phyloP scores from a whole-genome alignment of 305 asterid species.

The Striga hermonthica region DNA sequence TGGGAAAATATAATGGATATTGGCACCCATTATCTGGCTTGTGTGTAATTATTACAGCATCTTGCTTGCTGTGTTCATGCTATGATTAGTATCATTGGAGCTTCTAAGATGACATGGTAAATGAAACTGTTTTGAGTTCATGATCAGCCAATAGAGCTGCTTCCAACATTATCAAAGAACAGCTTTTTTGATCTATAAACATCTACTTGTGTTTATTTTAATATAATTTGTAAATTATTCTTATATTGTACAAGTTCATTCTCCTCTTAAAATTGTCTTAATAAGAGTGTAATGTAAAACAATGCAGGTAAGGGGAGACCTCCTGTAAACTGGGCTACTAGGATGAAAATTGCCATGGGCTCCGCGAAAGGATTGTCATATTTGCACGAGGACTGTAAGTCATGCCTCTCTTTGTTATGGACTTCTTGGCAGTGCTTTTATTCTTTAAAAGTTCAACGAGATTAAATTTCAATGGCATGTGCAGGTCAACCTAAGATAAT shows the following conservation, averaged over 20 bases:
- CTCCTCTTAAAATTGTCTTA: slow-evolving; percentile 27
- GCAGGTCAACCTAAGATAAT: slow-evolving; percentile 89
- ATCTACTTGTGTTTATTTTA: slow-evolving; percentile 10
- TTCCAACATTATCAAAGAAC: slow-evolving; percentile 10
- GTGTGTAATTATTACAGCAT: background rate
- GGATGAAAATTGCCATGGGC: slow-evolving; percentile 76
- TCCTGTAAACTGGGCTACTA: slow-evolving; percentile 65
- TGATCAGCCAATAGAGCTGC: slow-evolving; percentile 6
- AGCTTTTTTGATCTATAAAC: slow-evolving; percentile 1
- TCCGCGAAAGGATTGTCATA: slow-evolving; percentile 83
- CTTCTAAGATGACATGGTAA: slow-evolving; percentile 9
- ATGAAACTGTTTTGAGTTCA: slow-evolving; percentile 1
- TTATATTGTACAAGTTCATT: slow-evolving; percentile 24
- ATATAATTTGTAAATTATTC: slow-evolving; percentile 30
- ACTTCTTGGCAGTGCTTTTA: slow-evolving; percentile 21
- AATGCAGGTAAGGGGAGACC: slow-evolving; percentile 60
- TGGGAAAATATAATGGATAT: background rate
- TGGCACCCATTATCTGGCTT: slow-evolving; percentile 1
- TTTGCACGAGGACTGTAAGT: slow-evolving; percentile 86
- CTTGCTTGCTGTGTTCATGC: slow-evolving; percentile 6
- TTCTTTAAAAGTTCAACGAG: slow-evolving; percentile 16
- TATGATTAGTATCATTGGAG: background rate
- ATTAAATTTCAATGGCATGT: slow-evolving; percentile 29
- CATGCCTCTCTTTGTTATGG: slow-evolving; percentile 28
- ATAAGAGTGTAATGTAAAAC: slow-evolving; percentile 27